Percentiles rank a stretch among this genome's conserved stretches.
Conservation (phyloP, 1,139 yeast species). For the Candida labiduridarum region DNA sequence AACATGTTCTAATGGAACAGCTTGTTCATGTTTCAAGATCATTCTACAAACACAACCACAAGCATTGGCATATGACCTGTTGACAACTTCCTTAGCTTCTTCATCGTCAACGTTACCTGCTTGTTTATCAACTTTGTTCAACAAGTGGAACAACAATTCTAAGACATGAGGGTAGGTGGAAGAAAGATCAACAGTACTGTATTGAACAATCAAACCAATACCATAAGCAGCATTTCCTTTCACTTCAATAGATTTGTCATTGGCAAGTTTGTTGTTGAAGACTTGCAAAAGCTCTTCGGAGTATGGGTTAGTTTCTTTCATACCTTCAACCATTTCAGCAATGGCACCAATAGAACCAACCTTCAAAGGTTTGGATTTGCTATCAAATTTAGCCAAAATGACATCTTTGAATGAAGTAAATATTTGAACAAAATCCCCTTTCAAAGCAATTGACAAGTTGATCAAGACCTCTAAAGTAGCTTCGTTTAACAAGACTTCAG, state of each 20-base stretch:
- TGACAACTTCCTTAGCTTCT: conserved; percentile 77
- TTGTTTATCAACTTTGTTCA: conserved; percentile 76
- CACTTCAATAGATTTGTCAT: conserved; percentile 84
- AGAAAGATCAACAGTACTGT: conserved; percentile 58
- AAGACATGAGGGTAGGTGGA: conserved; percentile 69
- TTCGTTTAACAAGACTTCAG: conserved; percentile 84
- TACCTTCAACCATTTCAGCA: conserved; percentile 84
- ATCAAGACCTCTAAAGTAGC: conserved; percentile 85
- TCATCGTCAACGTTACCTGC: conserved; percentile 65
- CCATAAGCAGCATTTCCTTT: conserved; percentile 97
- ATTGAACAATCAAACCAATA: conserved; percentile 78
- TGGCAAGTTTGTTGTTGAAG: conserved; percentile 66
- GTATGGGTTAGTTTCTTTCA: conserved; percentile 69
- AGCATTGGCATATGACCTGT: conserved; percentile 89
- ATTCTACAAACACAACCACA: conserved; percentile 97
- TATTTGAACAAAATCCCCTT: conserved; percentile 71
- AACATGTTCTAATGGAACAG: conserved; percentile 81
- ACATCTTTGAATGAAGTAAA: conserved; percentile 74
- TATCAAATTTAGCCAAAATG: conserved; percentile 59
- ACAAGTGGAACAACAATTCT: conserved; percentile 74
- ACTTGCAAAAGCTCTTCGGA: conserved; percentile 70
- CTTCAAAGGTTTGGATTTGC: conserved; percentile 74
- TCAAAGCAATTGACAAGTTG: conserved; percentile 72
- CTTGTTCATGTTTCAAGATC: conserved; percentile 70
- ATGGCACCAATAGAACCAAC: conserved; percentile 85